Evolutionary conservation across 2,329 filamentous ascomycete genomes (phyloP), one percentile per base, ranked within the genome.

Genomic region (Phialemoniopsis sp.): DNA sequence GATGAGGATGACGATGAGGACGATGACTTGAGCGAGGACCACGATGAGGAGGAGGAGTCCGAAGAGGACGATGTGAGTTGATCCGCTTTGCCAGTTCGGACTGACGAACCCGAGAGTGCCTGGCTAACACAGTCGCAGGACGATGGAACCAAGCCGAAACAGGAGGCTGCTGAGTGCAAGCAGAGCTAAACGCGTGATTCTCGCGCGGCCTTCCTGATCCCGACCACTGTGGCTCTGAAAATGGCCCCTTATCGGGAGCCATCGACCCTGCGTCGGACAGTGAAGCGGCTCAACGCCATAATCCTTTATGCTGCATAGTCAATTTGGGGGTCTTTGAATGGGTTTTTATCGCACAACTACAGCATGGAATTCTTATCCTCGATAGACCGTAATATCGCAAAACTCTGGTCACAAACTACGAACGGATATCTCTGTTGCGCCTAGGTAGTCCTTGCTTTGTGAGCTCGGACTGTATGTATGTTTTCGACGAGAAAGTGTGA

Each of bases 131-230:
- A 13, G 13, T 19, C 44, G n/a, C 52, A 94, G 88, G 87, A 94
- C 59, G 88, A 90, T 60, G 81, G 80, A 49, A 83, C 85, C 53
- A 94, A 91, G 76, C 89, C 89, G 43, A 94, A 94, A 76, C 89
- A 93, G 70, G 89, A 95, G 69, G 83, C 89, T 51, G 87, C 89
- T 51, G 89, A 95, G 73, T 95, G 89, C 82, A 95, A 95, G 78
- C 89, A 94, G 72, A 94, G 87, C 72, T 95, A 80, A 76, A 68
- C 46, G 43, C 45, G 32, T 13, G 32, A 26, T n/a, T n/a, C n/a
- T 26, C 21, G 6, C 35, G 37, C 37, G 29, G 18, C 32, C 35
- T 38, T 42, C 38, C 42, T 43, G 29, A 38, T 26, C 36, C 29
- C 30, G 39, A 35, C 34, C 35, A 40, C 33, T 42, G 12, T 38